Base-by-base conservation (phyloP, 352 stramenopile species). In the Aphanomyces cochlioides region DNA sequence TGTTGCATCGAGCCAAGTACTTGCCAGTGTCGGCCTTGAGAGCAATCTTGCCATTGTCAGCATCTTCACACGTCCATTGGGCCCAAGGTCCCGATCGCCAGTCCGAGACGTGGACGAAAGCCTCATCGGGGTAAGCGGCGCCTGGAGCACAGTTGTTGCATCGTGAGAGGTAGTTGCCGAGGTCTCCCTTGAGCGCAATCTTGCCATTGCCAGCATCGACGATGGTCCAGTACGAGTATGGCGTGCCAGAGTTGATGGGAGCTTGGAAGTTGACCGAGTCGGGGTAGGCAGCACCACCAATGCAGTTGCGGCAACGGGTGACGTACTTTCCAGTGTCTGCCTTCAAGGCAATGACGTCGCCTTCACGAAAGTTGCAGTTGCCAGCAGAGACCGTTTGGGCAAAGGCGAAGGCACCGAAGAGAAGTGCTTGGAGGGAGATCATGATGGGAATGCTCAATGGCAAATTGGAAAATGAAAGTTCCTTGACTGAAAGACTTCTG, bases 301-400 rank as follows among this genome's bases (percentile, higher is more conserved):
- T 41, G 34, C 60, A 67, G 47, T 17, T 56, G 15, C 39, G 28
- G 47, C 60, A 67, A 21, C 60, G 60, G 13, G 60, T 41, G 17
- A 67, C 8, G 5, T 40, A 67, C 8, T 58, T 67, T 0, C 37
- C 37, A 5, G 19, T 34, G 37, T 67, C 60, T 4, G 43, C 60
- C 36, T 67, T 7, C 17, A 67, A 37, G 19, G 60, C 37, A 5
- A 67, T 50, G 43, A 50, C 43, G 17, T 50, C 43, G 43, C 43
- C 43, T 12, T 50, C 43, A n/a, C 10, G 10, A 1, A 50, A 50
- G 43, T 50, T 50, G 43, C 43, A 50, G 10, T 50, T 28, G 28
- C 28, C 28, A 28, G 28, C 28, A 28, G 28, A 28, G 28, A 28
- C 28, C 28, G 28, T 82, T 82, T 54, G 72, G 2, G 28, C 68